A percentile compares a stretch with the other conserved stretches of the same genome.
phyloP scores from a whole-genome alignment of 2,329 filamentous ascomycete species.

The Parafenestella ontariensis region DNA sequence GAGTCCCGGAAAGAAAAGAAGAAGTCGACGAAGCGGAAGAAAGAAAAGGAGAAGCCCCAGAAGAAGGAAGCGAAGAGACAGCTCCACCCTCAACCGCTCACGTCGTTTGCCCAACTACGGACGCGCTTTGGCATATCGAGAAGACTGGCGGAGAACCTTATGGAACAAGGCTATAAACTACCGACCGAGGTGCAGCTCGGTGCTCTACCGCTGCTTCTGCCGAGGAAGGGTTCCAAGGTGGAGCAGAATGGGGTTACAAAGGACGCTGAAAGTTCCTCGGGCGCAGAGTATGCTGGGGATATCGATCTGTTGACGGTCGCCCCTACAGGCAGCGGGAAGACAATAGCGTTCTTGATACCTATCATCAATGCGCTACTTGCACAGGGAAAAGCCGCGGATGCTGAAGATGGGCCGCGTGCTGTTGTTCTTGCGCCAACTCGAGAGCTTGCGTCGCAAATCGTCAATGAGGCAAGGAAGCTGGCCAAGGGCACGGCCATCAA shows the following conservation, averaged over 20 bases:
- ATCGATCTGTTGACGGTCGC: slow-evolving; percentile 87
- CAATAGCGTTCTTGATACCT: slow-evolving; percentile 88
- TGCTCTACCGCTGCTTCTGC: slow-evolving; percentile 78
- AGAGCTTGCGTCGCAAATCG: slow-evolving; percentile 59
- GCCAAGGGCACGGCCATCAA: slow-evolving; percentile 77
- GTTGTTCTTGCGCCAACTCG: slow-evolving; percentile 59
- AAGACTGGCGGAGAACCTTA: slow-evolving; percentile 78
- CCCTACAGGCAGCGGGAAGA: slow-evolving; percentile 96
- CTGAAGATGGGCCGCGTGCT: slow-evolving; percentile 43
- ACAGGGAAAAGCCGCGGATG: slow-evolving; percentile 30
- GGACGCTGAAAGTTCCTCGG: slow-evolving; percentile 40
- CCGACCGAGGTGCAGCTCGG: slow-evolving; percentile 95
- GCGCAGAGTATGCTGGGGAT: slow-evolving; percentile 40
- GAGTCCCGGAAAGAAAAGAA: slow-evolving; percentile 59
- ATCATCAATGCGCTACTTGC: slow-evolving; percentile 75
- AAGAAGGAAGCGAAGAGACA: slow-evolving; percentile 64
- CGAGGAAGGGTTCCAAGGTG: slow-evolving; percentile 43
- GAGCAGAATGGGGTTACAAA: slow-evolving; percentile 40
- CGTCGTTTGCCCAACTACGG: slow-evolving; percentile 76
- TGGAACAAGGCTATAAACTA: slow-evolving; percentile 81
- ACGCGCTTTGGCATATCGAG: slow-evolving; percentile 75
- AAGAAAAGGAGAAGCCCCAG: slow-evolving; percentile 47
- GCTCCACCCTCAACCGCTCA: slow-evolving; percentile 80
- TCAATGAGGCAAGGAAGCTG: slow-evolving; percentile 81
- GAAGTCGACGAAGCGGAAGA: slow-evolving; percentile 62